These are phyloP conservation scores for Sungouiella thailandica DNA, from an alignment of 805 yeast species.

Conservation along the genomic window DNA sequence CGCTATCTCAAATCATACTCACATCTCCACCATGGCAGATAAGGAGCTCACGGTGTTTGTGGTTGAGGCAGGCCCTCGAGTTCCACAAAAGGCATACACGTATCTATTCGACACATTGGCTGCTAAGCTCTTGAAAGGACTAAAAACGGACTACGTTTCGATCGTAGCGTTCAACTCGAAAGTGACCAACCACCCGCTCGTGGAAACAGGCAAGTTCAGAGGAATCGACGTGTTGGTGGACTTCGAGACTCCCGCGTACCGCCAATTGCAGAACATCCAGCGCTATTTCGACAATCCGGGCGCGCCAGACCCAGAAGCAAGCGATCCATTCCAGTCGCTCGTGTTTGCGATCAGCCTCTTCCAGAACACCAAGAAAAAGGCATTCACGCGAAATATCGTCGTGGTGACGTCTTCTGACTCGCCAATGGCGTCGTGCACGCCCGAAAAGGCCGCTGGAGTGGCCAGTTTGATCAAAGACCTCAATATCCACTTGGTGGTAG, in stretches of 20 bases:
- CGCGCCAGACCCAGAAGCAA: constrained; percentile 8
- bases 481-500: constrained; percentile 7
- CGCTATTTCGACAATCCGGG: constrained; percentile 5
- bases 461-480: constrained; percentile 7
- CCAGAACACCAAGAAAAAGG: constrained; percentile 22
- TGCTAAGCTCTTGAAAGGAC: constrained; percentile 35
- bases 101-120: constrained; percentile 39
- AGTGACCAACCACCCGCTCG: constrained; percentile 11
- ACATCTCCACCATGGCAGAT: too few relatives aligned
- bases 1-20: too few relatives aligned
- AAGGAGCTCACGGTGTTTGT: constrained; percentile 43
- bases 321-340: constrained; percentile 25
- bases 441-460: constrained; percentile 4
- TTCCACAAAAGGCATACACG: constrained; percentile 36
- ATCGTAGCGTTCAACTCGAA: constrained; percentile 25
- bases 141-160: constrained; percentile 38
- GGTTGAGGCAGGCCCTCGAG: constrained; percentile 41
- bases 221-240: constrained; percentile 14
- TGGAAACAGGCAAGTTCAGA: constrained; percentile 10
- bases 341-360: constrained; percentile 33
- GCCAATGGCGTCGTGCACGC: constrained; percentile 2
- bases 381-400: constrained; percentile 33
- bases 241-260: constrained; percentile 18
- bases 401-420: constrained; percentile 24
- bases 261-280: constrained; percentile 11